phyloP scores from a whole-genome alignment of 1,139 yeast species.

The Meyerozyma carpophila region DNA sequence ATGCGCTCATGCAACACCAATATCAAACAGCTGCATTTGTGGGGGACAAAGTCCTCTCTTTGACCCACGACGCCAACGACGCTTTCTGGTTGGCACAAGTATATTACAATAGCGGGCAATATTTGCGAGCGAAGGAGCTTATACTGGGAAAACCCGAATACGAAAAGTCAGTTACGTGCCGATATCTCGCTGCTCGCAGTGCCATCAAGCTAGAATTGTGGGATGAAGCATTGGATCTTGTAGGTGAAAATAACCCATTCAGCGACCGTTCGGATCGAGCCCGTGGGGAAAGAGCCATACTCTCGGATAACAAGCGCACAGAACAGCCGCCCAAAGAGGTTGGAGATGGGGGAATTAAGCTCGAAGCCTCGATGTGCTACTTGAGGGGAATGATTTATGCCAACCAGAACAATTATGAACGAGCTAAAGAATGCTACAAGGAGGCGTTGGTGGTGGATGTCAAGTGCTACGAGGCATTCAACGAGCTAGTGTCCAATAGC shows the following conservation, averaged over 20 bases:
- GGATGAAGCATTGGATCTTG: slow-evolving; percentile 85
- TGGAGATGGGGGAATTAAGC: slow-evolving; percentile 70
- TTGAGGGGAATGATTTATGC: slow-evolving; percentile 81
- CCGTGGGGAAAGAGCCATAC: slow-evolving; percentile 28
- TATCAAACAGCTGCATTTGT: slow-evolving; percentile 85
- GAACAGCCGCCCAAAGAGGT: background rate
- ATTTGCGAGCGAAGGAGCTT: slow-evolving; percentile 71
- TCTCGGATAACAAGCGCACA: background rate
- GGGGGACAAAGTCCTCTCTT: slow-evolving; percentile 82
- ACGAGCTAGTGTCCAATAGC: slow-evolving; percentile 68
- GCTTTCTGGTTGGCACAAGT: slow-evolving; percentile 97
- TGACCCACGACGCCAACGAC: slow-evolving; percentile 83
- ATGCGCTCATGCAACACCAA: slow-evolving; percentile 89
- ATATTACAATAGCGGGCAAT: slow-evolving; percentile 69
- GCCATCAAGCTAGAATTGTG: slow-evolving; percentile 67
- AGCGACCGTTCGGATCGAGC: slow-evolving; percentile 27
- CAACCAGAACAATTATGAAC: slow-evolving; percentile 76
- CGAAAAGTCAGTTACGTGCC: slow-evolving; percentile 58
- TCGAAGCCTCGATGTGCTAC: slow-evolving; percentile 85
- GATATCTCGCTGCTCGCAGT: slow-evolving; percentile 78
- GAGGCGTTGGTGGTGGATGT: slow-evolving; percentile 88
- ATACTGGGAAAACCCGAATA: slow-evolving; percentile 37
- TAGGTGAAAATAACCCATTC: slow-evolving; percentile 83
- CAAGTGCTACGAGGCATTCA: slow-evolving; percentile 90
- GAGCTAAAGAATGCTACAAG: slow-evolving; percentile 81